Evolutionary conservation across 1,284 basidiomycete species (phyloP), one percentile per base, ranked within the genome.

Genomic region (Cystobasidium pallidum): DNA sequence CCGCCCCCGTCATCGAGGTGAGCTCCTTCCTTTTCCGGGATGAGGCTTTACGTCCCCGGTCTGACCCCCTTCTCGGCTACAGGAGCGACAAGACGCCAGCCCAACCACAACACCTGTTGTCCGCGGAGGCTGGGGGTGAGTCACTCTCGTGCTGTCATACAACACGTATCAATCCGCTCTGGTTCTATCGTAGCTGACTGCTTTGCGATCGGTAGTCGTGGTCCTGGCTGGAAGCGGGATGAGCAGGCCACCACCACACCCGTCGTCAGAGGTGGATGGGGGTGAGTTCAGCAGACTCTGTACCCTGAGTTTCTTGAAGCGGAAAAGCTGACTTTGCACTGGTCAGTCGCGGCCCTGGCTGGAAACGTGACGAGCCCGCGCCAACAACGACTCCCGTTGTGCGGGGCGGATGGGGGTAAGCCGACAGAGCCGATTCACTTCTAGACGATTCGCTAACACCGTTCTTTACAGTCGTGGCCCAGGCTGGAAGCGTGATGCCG

Each of bases 1-100:
- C 68, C 26, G 68, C 68, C 34, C 68, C 68, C 21, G 68, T 71
- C 47, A 45, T 71, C 41, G 68, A 71, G 61, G 68, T 63, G 30
- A 32, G 68, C 28, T 45, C 32, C 45, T 71, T 63, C 61, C 68
- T 71, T 49, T 54, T 71, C 59, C 68, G 68, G 68, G 32, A 45
- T 19, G 66, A n/a, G 19, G 43, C 59, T 55, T 15, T 11, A n/a
- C 28, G 59, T 1, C 11, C 62, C 6, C 30, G 19, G 17, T 19
- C 47, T 64, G 62, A 64, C 62, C n/a, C 45, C 62, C 47, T 19
- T 51, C 39, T n/a, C 17, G 45, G 21, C 47, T 2, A 64, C 62
- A 65, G 28, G 67, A 61, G 15, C 57, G 45, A 47, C 28, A 55
- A 13, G 57, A 61, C 24, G 57, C 30, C 21, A 49, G 21, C 39